These are phyloP conservation scores for Fusarium sp. DNA, from an alignment of 2,329 filamentous ascomycete genomes.

Conservation along the genomic window DNA sequence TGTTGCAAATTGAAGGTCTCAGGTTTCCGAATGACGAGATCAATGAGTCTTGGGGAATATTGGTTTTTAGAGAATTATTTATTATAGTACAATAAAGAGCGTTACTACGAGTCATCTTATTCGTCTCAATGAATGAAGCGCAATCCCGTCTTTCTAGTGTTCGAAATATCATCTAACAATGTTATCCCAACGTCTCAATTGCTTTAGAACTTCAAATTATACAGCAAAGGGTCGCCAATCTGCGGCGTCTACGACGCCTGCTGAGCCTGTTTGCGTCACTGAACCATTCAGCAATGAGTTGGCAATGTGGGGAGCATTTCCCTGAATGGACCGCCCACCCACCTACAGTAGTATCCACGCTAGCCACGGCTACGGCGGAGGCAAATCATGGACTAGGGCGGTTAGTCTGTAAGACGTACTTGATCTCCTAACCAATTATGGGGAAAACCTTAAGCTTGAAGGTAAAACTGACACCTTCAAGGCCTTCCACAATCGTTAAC, in stretches of 20 bases:
- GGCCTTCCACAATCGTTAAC: too few relatives aligned
- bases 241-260: accelerated
- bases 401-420: too few relatives aligned
- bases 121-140: accelerated
- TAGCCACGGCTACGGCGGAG: too few relatives aligned
- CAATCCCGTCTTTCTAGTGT: neutral
- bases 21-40: accelerated
- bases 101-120: accelerated
- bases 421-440: too few relatives aligned
- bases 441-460: too few relatives aligned
- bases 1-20: neutral
- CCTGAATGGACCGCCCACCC: neutral
- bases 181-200: neutral
- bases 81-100: neutral
- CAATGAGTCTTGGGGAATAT: neutral
- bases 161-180: accelerated
- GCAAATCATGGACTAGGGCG: too few relatives aligned
- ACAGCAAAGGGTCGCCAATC: neutral
- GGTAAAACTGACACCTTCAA: too few relatives aligned
- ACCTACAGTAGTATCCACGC: too few relatives aligned
- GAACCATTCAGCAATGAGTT: neutral
- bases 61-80: neutral
- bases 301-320: neutral
- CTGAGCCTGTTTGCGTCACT: neutral
- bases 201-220: neutral